phyloP scores from a whole-genome alignment of 1,284 basidiomycete species.

The Grifola frondosa region DNA sequence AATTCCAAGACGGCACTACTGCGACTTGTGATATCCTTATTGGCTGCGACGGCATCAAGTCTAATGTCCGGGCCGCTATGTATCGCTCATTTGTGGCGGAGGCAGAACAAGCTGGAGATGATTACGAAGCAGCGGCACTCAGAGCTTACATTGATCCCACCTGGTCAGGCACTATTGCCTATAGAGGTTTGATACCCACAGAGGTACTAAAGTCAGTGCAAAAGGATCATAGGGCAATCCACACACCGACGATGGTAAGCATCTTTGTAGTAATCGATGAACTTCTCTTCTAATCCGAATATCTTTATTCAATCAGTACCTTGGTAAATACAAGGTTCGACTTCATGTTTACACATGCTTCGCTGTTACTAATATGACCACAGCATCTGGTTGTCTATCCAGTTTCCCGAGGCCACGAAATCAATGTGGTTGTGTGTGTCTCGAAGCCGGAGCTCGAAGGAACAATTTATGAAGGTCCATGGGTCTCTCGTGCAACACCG shows the following conservation, averaged over 20 bases:
- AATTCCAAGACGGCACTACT: conserved; percentile 39
- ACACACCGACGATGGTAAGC: conserved; percentile 12
- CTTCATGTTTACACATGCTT: background rate
- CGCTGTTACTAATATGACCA: too few species aligned
- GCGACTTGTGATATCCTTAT: conserved; percentile 44
- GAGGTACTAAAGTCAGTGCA: conserved; percentile 1
- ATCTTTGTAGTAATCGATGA: too few species aligned
- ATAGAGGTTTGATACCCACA: conserved; percentile 12
- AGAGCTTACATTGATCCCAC: conserved; percentile 4
- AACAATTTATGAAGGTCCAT: conserved; percentile 41
- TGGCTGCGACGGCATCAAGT: conserved; percentile 50
- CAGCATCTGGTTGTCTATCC: conserved; percentile 52
- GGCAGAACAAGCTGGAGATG: conserved; percentile 3
- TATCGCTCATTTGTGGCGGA: conserved; percentile 9
- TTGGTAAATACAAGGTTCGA: conserved; percentile 10
- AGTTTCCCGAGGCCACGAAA: conserved; percentile 41
- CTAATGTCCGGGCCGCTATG: conserved; percentile 40
- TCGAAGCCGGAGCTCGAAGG: conserved; percentile 39
- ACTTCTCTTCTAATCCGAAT: background rate
- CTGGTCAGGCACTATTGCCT: conserved; percentile 19
- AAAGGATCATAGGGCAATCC: conserved; percentile 11
- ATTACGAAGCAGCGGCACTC: background rate
- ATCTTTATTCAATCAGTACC: background rate
- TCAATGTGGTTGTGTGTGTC: conserved; percentile 52
- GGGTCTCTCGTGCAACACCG: conserved; percentile 38